Conservation (phyloP, 257 asterid species). For the Verbena officinalis region DNA sequence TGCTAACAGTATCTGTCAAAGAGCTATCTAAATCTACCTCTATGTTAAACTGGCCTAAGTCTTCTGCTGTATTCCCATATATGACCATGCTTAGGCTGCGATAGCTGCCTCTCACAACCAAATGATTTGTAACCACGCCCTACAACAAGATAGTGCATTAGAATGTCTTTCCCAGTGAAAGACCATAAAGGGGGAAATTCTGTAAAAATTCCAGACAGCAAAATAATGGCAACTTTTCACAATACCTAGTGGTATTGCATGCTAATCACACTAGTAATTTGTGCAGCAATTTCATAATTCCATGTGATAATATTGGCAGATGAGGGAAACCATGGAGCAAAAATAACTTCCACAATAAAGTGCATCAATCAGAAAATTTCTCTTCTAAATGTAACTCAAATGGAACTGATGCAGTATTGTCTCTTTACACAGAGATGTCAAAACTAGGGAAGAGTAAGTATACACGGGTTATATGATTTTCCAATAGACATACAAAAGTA, state of each 20-base stretch:
- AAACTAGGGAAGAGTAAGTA: slow-evolving; percentile 7
- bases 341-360: slow-evolving; percentile 9
- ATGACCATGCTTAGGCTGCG: slow-evolving; percentile 95
- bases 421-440: slow-evolving; percentile 1
- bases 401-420: slow-evolving; percentile 4
- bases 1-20: slow-evolving; percentile 68
- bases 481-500: neutral
- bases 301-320: slow-evolving; percentile 10
- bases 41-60: slow-evolving; percentile 92
- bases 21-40: slow-evolving; percentile 90
- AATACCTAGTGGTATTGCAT: neutral
- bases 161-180: slow-evolving; percentile 14
- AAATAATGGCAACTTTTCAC: slow-evolving; percentile 4
- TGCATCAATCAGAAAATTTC: slow-evolving; percentile 1
- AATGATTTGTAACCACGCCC: slow-evolving; percentile 90
- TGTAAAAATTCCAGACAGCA: slow-evolving; percentile 9
- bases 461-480: neutral
- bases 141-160: slow-evolving; percentile 41
- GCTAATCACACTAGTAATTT: neutral
- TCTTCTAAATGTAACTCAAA: neutral
- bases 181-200: slow-evolving; percentile 1
- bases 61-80: slow-evolving; percentile 93
- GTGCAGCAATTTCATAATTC: neutral
- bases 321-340: slow-evolving; percentile 23
- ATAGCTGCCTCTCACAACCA: slow-evolving; percentile 96